Percentiles rank a stretch among this genome's conserved stretches.
Conservation (phyloP, 176 grass and related monocot species). For the Thinopyrum elongatum region DNA sequence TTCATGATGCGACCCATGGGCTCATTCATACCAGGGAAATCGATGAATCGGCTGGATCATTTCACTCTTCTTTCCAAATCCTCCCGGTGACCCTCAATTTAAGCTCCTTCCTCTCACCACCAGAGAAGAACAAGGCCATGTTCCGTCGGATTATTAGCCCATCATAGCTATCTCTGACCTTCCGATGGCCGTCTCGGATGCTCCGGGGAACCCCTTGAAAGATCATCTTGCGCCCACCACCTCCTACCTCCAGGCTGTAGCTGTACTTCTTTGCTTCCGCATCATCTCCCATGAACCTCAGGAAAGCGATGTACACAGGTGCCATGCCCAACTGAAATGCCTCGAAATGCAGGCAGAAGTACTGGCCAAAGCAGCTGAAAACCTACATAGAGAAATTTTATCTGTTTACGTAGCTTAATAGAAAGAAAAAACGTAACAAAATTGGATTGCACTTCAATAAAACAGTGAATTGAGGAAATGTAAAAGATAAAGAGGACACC, state of each 20-base stretch:
- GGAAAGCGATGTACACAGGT: constrained; percentile 85
- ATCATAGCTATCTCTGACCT: constrained; percentile 86
- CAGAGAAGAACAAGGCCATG: constrained; percentile 94
- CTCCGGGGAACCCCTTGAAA: constrained; percentile 91
- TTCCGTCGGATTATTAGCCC: constrained; percentile 90
- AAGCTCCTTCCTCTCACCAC: constrained; percentile 81
- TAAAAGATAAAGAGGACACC: background rate
- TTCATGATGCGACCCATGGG: background rate
- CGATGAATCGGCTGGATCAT: background rate
- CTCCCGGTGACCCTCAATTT: constrained; percentile 86
- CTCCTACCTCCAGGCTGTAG: constrained; percentile 92
- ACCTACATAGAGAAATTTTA: constrained; percentile 44
- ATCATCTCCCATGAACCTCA: constrained; percentile 96
- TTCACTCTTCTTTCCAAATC: constrained; percentile 71
- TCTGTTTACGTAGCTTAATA: background rate
- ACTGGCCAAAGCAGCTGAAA: constrained; percentile 91
- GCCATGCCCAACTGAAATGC: constrained; percentile 80
- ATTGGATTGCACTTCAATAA: background rate
- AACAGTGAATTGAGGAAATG: background rate
- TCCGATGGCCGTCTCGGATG: constrained; percentile 80
- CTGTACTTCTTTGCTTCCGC: constrained; percentile 77
- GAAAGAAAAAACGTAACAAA: background rate
- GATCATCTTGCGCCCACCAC: constrained; percentile 77
- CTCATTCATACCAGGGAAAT: background rate
- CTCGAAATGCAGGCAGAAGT: constrained; percentile 95